Evolutionary conservation across 345 rosid species (phyloP), one percentile per base, ranked within the genome.

Genomic region (Eutrema yunnanense): DNA sequence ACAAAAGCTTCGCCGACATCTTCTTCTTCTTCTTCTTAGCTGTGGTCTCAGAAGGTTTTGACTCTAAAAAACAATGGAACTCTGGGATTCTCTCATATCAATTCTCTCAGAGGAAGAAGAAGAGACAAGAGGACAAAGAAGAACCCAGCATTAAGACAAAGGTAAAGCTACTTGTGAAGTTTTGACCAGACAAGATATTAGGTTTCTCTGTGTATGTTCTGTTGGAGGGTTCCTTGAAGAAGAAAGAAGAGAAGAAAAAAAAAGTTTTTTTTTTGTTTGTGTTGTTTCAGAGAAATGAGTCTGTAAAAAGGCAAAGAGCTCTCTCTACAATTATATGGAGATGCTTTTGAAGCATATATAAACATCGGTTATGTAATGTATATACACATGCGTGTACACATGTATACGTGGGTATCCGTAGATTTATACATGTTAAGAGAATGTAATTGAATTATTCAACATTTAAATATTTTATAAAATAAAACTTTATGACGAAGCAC

Each of bases 1-100:
- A 73, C 29, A 86, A 54, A 63, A 82, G 78, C 78, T 89, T 89
- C 0, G 92, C 81, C 68, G 97, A 82, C 98, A 93, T 90, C 42
- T 70, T 56, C 72, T 48, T 62, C 16, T 16, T 16, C 70, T 46
- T 43, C 66, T 50, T 44, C 70, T 70, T 47, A 36, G 43, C 33
- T 47, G 40, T 71, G 67, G 53, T 71, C 10, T 69, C 65, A 8
- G 19, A 55, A 16, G 6, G 54, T 51, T 74, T 62, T 33, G 32
- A 42, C 68, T 62, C 72, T 64, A 40, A 9, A 56, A 19, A 33
- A 43, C 62, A 47, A 36, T 22, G 16, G 36, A 65, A 52, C 41
- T 58, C 30, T 57, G 5, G 38, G 73, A 65, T 52, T 51, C 47
- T 66, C 65, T 78, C 77, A 59, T 60, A 29, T 11, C 38, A 59